Evolutionary conservation across 768 basidiomycete genomes (phyloP).

Genomic region (Leccinum pellstonianum): DNA sequence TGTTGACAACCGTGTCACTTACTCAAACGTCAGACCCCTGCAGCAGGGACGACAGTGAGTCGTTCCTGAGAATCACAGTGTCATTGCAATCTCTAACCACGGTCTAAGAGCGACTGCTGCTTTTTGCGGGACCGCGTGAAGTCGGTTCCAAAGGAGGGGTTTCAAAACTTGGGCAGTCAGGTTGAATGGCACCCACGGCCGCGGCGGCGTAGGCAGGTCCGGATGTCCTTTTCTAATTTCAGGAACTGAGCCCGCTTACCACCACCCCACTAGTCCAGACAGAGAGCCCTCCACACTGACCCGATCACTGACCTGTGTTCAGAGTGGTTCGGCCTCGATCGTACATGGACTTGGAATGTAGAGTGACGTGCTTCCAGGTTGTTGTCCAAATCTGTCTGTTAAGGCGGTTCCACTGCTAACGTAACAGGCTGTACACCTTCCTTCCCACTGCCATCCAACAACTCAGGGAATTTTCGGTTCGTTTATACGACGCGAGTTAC

Average conservation of each 20-base stretch:
- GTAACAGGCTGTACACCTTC: constrained; percentile 27
- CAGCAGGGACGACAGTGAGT: constrained; percentile 3
- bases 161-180: constrained; percentile 3
- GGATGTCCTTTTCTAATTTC: background rate
- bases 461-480: constrained; percentile 17
- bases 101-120: background rate
- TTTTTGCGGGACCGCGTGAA: constrained; percentile 19
- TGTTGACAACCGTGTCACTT: background rate
- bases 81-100: background rate
- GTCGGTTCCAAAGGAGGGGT: constrained; percentile 8
- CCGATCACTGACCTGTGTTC: background rate
- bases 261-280: background rate
- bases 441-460: constrained; percentile 20
- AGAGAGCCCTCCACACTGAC: background rate
- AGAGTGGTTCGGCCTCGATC: background rate
- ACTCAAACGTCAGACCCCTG: background rate
- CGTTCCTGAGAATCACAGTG: constrained; percentile 23
- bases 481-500: constrained; percentile 10
- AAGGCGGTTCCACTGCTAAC: constrained; percentile 30
- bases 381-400: constrained; percentile 16
- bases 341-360: background rate
- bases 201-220: background rate
- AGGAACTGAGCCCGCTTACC: constrained; percentile 6
- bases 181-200: background rate
- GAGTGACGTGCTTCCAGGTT: background rate